Conservation (phyloP, 169 alveolate species). For the Plasmodium relictum region DNA sequence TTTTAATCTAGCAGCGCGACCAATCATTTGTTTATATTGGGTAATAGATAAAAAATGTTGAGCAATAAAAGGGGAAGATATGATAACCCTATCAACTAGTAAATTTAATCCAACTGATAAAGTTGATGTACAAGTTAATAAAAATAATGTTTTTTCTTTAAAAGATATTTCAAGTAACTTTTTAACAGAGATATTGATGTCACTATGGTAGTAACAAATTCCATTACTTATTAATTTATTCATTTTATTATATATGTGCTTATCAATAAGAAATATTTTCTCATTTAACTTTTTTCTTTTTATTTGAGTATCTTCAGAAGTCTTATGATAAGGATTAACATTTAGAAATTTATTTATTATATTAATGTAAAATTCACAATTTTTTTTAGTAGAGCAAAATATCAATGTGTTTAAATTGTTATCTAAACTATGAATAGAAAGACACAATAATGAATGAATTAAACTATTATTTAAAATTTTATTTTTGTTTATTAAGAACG, state of each 20-base stretch:
- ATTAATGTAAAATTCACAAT: constrained; percentile 49
- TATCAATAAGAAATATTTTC: constrained; percentile 25
- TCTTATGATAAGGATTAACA: not conserved
- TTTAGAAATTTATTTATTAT: constrained; percentile 31
- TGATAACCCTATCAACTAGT: constrained; percentile 52
- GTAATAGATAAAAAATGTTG: constrained; percentile 50
- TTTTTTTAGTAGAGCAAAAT: constrained; percentile 63
- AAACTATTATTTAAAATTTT: constrained; percentile 14
- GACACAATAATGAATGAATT: constrained; percentile 19
- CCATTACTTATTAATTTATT: constrained; percentile 22
- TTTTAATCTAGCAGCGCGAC: constrained; percentile 70
- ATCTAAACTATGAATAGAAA: constrained; percentile 25
- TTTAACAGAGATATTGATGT: constrained; percentile 24
- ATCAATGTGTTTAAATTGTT: constrained; percentile 54
- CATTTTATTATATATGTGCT: constrained; percentile 42
- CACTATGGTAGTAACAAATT: constrained; percentile 70
- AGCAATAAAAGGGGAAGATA: constrained; percentile 74
- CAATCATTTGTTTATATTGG: constrained; percentile 75
- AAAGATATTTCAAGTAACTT: constrained; percentile 23
- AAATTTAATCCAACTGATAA: constrained; percentile 64
- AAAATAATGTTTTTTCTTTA: constrained; percentile 58
- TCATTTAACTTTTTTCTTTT: constrained; percentile 46
- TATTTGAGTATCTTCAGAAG: constrained; percentile 4
- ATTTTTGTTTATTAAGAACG: not conserved
- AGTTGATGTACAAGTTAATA: constrained; percentile 72